Percentiles rank a stretch among this genome's conserved stretches.
These are phyloP conservation scores for Tuber aestivum DNA, from an alignment of 495 filamentous ascomycete genomes.

Conservation along the genomic window DNA sequence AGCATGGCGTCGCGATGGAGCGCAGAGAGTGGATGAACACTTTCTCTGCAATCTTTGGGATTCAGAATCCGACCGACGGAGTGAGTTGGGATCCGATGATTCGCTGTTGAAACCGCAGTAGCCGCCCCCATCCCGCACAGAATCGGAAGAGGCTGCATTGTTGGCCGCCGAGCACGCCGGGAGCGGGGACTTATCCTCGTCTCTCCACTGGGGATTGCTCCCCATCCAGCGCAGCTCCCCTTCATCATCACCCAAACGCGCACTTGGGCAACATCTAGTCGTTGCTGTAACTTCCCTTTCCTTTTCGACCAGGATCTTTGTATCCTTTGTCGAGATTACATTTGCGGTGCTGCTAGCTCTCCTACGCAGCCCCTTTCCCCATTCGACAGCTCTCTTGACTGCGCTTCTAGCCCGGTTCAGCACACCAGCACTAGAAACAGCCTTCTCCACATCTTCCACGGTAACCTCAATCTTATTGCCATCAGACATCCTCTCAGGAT, in stretches of 20 bases:
- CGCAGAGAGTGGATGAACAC: conserved; percentile 25
- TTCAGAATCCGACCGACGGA: conserved; percentile 17
- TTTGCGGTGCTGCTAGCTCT: conserved; percentile 39
- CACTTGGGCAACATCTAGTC: conserved; percentile 6
- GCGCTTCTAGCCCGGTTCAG: conserved; percentile 67
- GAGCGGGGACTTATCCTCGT: conserved; percentile 34
- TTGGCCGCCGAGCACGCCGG: conserved; percentile 26
- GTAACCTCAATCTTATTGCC: conserved; percentile 91
- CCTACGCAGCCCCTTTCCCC: conserved; percentile 34
- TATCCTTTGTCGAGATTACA: conserved; percentile 29
- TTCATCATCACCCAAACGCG: conserved; percentile 36
- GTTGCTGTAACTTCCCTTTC: conserved; percentile 34
- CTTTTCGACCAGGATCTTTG: conserved; percentile 22
- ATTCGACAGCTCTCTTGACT: conserved; percentile 54
- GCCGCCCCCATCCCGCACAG: conserved; percentile 20
- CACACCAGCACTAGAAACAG: conserved; percentile 82
- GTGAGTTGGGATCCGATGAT: conserved; percentile 27
- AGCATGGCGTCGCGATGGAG: conserved; percentile 24
- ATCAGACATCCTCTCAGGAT: conserved; percentile 71
- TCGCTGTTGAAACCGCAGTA: neutral
- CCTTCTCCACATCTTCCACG: conserved; percentile 77
- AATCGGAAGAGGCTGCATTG: conserved; percentile 37
- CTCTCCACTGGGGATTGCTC: conserved; percentile 24
- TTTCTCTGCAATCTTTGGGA: conserved; percentile 19
- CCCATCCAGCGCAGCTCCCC: conserved; percentile 42